A percentile compares a stretch with the other conserved stretches of the same genome.
phyloP scores from a whole-genome alignment of 805 yeast genomes.

The Starmerella khaoyaiensis region DNA sequence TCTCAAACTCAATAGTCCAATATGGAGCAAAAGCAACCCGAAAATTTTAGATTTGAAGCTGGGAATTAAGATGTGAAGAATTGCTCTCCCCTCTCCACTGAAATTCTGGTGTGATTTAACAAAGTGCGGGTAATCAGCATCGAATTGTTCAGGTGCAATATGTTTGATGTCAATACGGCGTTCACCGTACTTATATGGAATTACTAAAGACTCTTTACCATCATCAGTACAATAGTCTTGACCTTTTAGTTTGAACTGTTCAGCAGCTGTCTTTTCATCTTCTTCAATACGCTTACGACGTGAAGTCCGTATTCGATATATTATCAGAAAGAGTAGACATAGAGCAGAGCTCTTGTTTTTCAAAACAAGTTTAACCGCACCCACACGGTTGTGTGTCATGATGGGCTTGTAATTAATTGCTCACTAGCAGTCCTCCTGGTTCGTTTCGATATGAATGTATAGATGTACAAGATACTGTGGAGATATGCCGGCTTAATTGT shows the following conservation, averaged over 20 bases:
- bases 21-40: constrained; percentile 51
- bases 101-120: constrained; percentile 41
- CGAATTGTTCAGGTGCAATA: constrained; percentile 11
- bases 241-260: too few species aligned
- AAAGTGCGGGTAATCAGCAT: constrained; percentile 17
- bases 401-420: too few species aligned
- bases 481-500: too few species aligned
- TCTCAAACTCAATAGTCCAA: constrained; percentile 60
- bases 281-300: neutral
- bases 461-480: too few species aligned
- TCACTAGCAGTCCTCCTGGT: too few species aligned
- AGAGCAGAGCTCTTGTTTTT: constrained; percentile 2
- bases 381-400: neutral
- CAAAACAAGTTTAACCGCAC: neutral
- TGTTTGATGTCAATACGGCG: constrained; percentile 5
- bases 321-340: constrained; percentile 2
- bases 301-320: too few species aligned
- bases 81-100: constrained; percentile 55
- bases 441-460: too few species aligned
- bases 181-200: constrained; percentile 1
- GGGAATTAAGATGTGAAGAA: constrained; percentile 78
- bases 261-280: neutral
- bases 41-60: constrained; percentile 54
- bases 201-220: neutral
- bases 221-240: too few species aligned